Evolutionary conservation across 164 flowering plant genomes (phyloP), one percentile per base, ranked within the genome.

Genomic region (Magnolia sinica): DNA sequence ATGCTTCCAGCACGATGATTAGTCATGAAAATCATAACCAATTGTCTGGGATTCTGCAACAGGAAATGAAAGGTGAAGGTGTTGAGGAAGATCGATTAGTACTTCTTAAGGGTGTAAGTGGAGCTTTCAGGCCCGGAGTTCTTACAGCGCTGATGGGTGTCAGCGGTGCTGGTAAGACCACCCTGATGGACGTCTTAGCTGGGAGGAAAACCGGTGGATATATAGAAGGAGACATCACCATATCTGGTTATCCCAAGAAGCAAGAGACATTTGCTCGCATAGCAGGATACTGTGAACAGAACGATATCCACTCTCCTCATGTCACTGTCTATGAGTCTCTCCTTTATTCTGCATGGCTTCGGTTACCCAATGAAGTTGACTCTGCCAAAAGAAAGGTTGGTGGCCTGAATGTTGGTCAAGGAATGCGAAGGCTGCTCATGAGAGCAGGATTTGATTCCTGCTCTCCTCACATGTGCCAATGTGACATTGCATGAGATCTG

Each of bases 111-210:
- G 85, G 88, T 31, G 81, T 88, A 16, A 86, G 83, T 73, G 89
- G 91, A 51, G 82, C 87, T 65, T 88, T 88, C 58, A 85, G 88
- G 79, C 91, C 91, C 2, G 91, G 91, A 68, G 83, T 88, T 18
- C 85, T 88, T 49, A 88, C 89, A 67, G 91, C 89, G 66, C 72
- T 87, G 55, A 88, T 88, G 91, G 91, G 91, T 77, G 85, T 87
- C 31, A 88, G 89, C 81, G 91, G 89, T 31, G 91, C 91, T 24
- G 91, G 91, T n/a, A 88, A 88, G 76, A 88, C 90, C 7, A 88
- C 89, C 19, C 78, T 88, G 23, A 80, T 88, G 89, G 90, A 88
- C 77, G 90, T 86, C 8, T 74, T 88, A 58, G 86, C 90, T 2
- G 89, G 90, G 70, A 80, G 89, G 74, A 88, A 88, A 79, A 86